Base-by-base conservation (phyloP, 192 early-diverging fungal species). In the Geranomyces variabilis region DNA sequence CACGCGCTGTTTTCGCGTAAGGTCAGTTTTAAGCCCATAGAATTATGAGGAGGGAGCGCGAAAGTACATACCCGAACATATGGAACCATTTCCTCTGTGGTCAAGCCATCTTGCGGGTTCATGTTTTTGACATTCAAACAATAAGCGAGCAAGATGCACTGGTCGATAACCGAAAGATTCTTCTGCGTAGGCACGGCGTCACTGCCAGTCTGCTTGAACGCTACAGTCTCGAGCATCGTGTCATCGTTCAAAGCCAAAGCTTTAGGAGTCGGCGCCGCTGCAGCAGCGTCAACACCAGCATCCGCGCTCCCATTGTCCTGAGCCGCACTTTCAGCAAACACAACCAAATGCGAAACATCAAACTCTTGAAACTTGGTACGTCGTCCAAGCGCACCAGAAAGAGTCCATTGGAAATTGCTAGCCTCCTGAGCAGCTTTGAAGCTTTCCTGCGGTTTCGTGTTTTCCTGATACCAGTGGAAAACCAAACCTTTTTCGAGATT, bases 81-180 rank as follows among this genome's bases (percentile, higher is more conserved):
- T 21, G 97, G 95, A 45, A 87, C 79, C 97, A 99, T 99, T 83
- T 97, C 90, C 78, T 99, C 96, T 31, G 85, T 85, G 8, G 97
- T 99, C 26, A 99, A 82, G 33, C 95, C 97, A 67, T 99, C 88
- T 7, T 80, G 87, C 10, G 96, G 94, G 66, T 96, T 99, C 30
- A 91, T 92, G 81, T 97, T 97, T 63, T 94, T 93, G 70, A 99
- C 91, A 75, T 99, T 96, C 49, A 96, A 53, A 76, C 83, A 88
- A 51, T 76, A 90, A 57, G 94, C 92, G 28, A 99, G 83, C 48
- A 99, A 77, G 33, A 99, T 86, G 58, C 90, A 91, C 73, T 97
- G 93, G 80, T 99, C 96, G 44, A 94, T 85, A 15, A 86, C 77
- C 24, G 86, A 80, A 10, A 98, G 83, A 59, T 91, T 92, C 19